Conservation (phyloP, 495 filamentous ascomycete species). For the Jackrogersella minutella region DNA sequence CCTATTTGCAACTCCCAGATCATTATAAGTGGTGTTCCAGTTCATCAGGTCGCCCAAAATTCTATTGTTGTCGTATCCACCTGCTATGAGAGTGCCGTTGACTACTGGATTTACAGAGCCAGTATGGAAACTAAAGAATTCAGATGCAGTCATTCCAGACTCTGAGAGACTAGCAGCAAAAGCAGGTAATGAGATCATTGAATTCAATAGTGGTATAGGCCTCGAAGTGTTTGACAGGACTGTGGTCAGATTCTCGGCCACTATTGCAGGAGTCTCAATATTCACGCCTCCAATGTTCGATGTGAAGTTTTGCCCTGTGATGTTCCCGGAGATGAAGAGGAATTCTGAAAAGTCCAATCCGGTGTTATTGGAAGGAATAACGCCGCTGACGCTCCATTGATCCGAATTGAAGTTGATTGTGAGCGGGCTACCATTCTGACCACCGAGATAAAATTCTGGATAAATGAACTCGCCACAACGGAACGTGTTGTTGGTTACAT, state of each 20-base stretch:
- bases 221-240: not conserved
- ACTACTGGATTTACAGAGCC: not conserved
- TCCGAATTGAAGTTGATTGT: not conserved
- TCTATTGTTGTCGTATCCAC: not conserved
- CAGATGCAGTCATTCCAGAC: not conserved
- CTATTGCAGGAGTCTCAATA: not conserved
- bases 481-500: not conserved
- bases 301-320: not conserved
- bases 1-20: not conserved
- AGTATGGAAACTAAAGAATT: not conserved
- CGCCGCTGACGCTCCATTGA: not conserved
- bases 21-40: not conserved
- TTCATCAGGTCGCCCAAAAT: not conserved
- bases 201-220: not conserved
- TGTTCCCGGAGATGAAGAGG: not conserved
- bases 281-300: not conserved
- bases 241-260: not conserved
- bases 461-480: not conserved
- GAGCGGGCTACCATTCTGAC: not conserved
- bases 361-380: not conserved
- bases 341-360: not conserved
- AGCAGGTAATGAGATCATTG: not conserved
- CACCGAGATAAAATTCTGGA: not conserved
- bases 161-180: not conserved
- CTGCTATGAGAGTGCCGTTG: not conserved